Evolutionary conservation across 176 grass and related monocot genomes (phyloP).

Genomic region (Ensete glaucum): DNA sequence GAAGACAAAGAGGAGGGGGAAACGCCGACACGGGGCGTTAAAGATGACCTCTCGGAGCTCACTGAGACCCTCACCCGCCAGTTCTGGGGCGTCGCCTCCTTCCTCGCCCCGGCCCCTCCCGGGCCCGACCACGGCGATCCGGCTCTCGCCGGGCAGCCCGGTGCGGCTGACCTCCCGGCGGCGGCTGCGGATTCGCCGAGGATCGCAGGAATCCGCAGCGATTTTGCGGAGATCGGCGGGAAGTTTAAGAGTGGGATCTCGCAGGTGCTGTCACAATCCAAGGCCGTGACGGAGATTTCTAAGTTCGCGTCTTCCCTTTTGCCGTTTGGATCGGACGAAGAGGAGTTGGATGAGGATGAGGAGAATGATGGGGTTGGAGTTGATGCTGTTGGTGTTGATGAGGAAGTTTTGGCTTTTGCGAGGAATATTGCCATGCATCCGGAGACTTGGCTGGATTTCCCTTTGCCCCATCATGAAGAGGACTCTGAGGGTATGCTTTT

Average conservation of each 20-base stretch:
- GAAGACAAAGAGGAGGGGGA: constrained; percentile 34
- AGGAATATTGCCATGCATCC: constrained; percentile 46
- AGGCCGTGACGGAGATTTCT: constrained; percentile 56
- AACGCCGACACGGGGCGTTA: constrained; percentile 41
- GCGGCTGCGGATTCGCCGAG: constrained; percentile 26
- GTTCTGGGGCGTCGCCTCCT: constrained; percentile 64
- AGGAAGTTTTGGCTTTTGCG: constrained; percentile 60
- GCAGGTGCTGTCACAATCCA: constrained; percentile 38
- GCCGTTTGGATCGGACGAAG: constrained; percentile 53
- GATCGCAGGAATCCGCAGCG: constrained; percentile 52
- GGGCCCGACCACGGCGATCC: not conserved
- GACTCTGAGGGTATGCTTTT: constrained; percentile 37
- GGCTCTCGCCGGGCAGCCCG: not conserved
- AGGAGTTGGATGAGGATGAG: constrained; percentile 29
- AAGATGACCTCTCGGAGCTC: constrained; percentile 67
- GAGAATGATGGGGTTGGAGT: constrained; percentile 7
- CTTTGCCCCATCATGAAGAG: constrained; percentile 38
- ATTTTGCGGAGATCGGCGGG: constrained; percentile 63
- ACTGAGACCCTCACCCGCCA: constrained; percentile 57
- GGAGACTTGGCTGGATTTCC: constrained; percentile 70
- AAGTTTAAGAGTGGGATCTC: constrained; percentile 65
- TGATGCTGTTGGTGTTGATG: constrained; percentile 20
- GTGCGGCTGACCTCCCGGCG: not conserved
- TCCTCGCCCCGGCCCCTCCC: constrained; percentile 42
- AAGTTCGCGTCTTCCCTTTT: constrained; percentile 69